Evolutionary conservation across 495 filamentous ascomycete species (phyloP), one percentile per base, ranked within the genome.

Genomic region (Trichoderma asperelloides): DNA sequence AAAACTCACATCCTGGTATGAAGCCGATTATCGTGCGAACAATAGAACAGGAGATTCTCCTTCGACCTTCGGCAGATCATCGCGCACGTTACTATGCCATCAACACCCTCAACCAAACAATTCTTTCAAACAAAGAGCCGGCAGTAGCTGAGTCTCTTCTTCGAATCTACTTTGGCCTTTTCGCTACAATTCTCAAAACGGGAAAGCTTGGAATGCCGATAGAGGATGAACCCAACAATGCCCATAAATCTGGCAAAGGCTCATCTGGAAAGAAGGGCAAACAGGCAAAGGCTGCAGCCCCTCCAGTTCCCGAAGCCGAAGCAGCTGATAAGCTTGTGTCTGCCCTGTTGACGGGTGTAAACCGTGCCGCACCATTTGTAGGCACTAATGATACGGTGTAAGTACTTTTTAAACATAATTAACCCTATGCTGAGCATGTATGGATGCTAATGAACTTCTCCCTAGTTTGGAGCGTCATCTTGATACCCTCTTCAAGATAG

Each of bases 101-200:
- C 74, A 98, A 97, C 72, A 97, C 95, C 2, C 77, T 98, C 47
- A 98, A 98, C 77, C 95, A 98, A 78, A 98, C 95, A 5, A 89
- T 97, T 43, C 74, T 98, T 64, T 94, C 90, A 71, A 81, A 78
- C 47, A 93, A 87, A 72, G 94, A 98, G 70, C 88, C 92, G 37
- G 81, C 86, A 39, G 84, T 96, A n/a, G 93, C 92, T 1, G 85
- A 88, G 71, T 88, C 89, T 64, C 78, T 98, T 43, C 77, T 98
- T 7, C 86, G 91, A 41, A 90, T 98, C 51, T 98, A 98, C 75
- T 98, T 98, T 71, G 84, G 86, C 30, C 73, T 93, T 11, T 98
- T 98, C 72, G 84, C 96, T 18, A 79, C 85, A 0, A 72, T 84
- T 21, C 79, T 97, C 55, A 93, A 93, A 74, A 87, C 86, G 18